phyloP scores from a whole-genome alignment of 2,329 filamentous ascomycete genomes.

The Sporothrix pallida region DNA sequence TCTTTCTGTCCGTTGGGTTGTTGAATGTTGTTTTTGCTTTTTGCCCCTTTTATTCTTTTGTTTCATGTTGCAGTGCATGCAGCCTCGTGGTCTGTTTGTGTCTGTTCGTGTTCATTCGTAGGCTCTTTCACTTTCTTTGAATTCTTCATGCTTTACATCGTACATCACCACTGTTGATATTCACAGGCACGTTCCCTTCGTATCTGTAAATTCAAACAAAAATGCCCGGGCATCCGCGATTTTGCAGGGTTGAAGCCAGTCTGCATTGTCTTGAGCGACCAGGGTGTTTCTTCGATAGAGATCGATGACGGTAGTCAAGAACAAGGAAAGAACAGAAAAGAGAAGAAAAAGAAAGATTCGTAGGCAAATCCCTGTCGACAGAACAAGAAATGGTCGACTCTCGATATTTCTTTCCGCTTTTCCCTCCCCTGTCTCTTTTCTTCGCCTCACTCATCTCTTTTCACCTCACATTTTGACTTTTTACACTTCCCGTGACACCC shows the following conservation, averaged over 20 bases:
- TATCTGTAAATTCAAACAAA: too few relatives aligned
- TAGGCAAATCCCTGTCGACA: neutral
- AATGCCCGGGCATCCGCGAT: neutral
- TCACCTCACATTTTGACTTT: neutral
- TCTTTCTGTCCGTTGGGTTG: neutral
- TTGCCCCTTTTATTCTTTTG: neutral
- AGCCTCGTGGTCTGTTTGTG: neutral
- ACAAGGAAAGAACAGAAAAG: too few relatives aligned
- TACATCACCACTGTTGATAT: neutral
- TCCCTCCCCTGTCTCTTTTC: neutral
- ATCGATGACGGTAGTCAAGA: neutral
- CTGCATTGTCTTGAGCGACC: neutral
- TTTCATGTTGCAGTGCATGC: slow-evolving; percentile 16
- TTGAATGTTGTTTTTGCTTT: neutral
- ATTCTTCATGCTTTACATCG: neutral
- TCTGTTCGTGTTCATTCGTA: too few relatives aligned
- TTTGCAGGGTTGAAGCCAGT: neutral
- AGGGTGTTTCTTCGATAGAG: neutral
- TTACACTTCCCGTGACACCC: slow-evolving; percentile 16
- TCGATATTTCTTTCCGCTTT: neutral
- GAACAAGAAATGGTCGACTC: neutral
- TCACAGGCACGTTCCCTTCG: neutral
- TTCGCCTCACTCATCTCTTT: neutral
- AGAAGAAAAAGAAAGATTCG: neutral
- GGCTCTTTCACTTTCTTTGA: neutral